Evolutionary conservation across 2,329 filamentous ascomycete genomes (phyloP).

Genomic region (Diaporthe australafricana): DNA sequence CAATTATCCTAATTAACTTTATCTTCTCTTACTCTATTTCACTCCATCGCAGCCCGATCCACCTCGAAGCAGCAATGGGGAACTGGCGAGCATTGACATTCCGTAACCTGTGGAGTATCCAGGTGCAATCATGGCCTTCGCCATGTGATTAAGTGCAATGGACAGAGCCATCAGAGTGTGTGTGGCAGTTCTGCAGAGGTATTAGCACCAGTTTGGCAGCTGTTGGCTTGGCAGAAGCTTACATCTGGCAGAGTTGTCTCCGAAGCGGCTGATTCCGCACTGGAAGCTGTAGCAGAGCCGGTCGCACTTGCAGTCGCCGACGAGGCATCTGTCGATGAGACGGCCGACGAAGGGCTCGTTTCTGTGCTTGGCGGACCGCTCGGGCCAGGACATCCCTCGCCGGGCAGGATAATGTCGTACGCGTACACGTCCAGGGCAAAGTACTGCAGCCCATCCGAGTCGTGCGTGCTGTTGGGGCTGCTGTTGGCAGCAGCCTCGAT

Average conservation of each 20-base stretch:
- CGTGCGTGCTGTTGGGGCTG: slow-evolving; percentile 61
- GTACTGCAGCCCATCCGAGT: slow-evolving; percentile 74
- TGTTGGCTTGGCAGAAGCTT: background rate
- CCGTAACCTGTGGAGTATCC: background rate
- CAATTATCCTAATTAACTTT: slow-evolving; percentile 21
- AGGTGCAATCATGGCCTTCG: background rate
- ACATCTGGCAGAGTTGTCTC: slow-evolving; percentile 13
- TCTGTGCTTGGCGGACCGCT: background rate
- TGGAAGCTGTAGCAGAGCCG: background rate
- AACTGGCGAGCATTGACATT: background rate
- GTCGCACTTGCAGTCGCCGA: slow-evolving; percentile 7
- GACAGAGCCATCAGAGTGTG: background rate
- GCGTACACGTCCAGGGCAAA: slow-evolving; percentile 78
- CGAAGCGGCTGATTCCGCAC: background rate
- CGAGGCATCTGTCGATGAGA: background rate
- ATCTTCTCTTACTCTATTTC: too few species aligned
- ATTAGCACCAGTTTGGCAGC: background rate
- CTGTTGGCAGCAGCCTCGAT: slow-evolving; percentile 62
- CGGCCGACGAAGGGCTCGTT: background rate
- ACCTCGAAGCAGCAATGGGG: too few species aligned
- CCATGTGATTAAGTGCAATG: background rate
- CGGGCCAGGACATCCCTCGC: slow-evolving; percentile 68
- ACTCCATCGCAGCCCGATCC: background rate
- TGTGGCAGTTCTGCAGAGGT: background rate
- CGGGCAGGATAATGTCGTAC: slow-evolving; percentile 72